Evolutionary conservation across 192 early-diverging fungal genomes (phyloP).

Genomic region (Coemansia sp.): DNA sequence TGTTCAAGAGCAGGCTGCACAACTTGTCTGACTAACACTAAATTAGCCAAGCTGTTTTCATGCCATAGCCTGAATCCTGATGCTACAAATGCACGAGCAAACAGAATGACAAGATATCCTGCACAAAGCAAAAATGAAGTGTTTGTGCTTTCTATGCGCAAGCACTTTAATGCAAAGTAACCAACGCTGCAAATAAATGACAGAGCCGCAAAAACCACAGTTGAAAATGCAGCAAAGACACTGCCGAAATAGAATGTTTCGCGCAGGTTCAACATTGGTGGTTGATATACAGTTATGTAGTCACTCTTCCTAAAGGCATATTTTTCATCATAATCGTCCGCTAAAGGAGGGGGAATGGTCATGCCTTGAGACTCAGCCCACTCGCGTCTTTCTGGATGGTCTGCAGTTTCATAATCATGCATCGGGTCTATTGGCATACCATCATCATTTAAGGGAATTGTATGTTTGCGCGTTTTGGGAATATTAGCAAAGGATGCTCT

Average conservation of each 20-base stretch:
- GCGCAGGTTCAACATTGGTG: neutral
- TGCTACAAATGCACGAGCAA: neutral
- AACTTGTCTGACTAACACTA: neutral
- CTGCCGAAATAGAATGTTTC: conserved; percentile 2
- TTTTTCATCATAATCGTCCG: neutral
- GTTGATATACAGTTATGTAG: conserved; percentile 8
- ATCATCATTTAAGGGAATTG: neutral
- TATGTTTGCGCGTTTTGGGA: neutral
- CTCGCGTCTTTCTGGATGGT: neutral
- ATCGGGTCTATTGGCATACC: conserved; percentile 3
- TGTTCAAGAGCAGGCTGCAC: neutral
- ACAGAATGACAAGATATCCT: no score
- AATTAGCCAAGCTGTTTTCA: neutral
- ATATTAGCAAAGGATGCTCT: neutral
- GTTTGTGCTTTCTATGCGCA: no score
- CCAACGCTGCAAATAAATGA: no score
- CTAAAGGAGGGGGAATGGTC: neutral
- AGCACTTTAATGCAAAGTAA: no score
- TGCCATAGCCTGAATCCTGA: neutral
- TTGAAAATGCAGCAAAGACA: neutral
- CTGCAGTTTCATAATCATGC: conserved; percentile 15
- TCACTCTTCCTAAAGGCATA: conserved; percentile 6
- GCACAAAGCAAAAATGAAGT: no score
- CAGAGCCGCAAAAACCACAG: no score
- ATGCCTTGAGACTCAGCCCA: neutral